Evolutionary conservation across 129 eudicot genomes (phyloP).

Genomic region (Chrysanthemum seticuspe): DNA sequence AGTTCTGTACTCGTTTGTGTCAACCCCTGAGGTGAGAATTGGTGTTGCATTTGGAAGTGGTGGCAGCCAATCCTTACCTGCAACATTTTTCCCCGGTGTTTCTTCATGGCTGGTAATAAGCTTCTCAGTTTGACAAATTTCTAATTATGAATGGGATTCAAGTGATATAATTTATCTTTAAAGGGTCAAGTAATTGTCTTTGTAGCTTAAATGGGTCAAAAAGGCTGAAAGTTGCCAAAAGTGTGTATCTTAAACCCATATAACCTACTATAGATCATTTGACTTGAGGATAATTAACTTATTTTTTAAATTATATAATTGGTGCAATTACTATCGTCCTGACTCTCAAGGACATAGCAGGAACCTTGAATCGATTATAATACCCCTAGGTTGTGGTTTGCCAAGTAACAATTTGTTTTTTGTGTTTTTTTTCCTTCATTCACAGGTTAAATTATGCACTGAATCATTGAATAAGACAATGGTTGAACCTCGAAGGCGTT

Average conservation of each 20-base stretch:
- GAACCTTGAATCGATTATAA: slow-evolving; percentile 11
- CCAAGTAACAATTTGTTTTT: neutral
- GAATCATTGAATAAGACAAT: slow-evolving; percentile 79
- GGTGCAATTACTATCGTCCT: too few species aligned
- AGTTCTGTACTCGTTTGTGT: slow-evolving; percentile 73
- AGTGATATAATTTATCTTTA: neutral
- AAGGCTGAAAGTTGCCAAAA: too few species aligned
- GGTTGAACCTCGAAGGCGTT: slow-evolving; percentile 97
- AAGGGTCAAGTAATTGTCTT: too few species aligned
- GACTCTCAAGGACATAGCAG: neutral
- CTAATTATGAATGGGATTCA: neutral
- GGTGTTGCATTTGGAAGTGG: slow-evolving; percentile 97
- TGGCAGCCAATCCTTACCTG: slow-evolving; percentile 93
- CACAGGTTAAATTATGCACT: slow-evolving; percentile 66
- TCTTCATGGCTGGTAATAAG: slow-evolving; percentile 83
- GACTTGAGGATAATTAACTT: neutral
- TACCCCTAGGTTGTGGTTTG: neutral
- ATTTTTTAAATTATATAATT: too few species aligned
- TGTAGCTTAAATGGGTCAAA: neutral
- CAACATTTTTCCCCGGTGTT: slow-evolving; percentile 94
- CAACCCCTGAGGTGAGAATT: slow-evolving; percentile 91
- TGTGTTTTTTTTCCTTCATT: neutral
- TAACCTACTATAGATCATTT: too few species aligned
- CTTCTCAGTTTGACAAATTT: neutral
- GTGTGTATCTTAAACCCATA: too few species aligned